A percentile compares a stretch with the other conserved stretches of the same genome.
These are phyloP conservation scores for Globisporangium cederbergense DNA, from an alignment of 352 stramenopile species.

Conservation along the genomic window DNA sequence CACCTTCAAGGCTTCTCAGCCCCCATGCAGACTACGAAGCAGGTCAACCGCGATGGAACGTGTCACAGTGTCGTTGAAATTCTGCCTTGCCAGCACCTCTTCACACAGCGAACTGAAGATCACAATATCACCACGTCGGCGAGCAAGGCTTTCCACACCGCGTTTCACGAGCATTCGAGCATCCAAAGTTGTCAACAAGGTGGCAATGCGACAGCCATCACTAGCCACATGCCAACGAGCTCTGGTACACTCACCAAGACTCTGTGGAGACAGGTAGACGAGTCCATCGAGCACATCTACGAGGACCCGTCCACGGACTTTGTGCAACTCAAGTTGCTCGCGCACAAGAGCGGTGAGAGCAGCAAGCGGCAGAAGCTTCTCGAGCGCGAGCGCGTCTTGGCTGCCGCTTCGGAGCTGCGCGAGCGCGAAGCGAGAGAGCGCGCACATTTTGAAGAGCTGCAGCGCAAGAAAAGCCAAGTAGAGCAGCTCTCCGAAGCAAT, in stretches of 20 bases:
- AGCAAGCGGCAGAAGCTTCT: constrained; percentile 38
- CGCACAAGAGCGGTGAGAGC: constrained; percentile 20
- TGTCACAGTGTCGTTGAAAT: background rate
- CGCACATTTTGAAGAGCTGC: constrained; percentile 24
- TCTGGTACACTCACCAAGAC: background rate
- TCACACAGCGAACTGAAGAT: constrained; percentile 5
- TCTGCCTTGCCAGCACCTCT: background rate
- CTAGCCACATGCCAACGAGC: background rate
- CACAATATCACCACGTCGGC: background rate
- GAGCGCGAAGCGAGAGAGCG: constrained; percentile 27
- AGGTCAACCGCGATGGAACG: background rate
- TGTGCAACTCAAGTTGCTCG: constrained; percentile 39
- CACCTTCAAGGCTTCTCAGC: background rate
- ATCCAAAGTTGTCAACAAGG: background rate
- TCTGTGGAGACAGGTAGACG: constrained; percentile 36
- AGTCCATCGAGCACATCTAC: constrained; percentile 60
- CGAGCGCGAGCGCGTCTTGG: constrained; percentile 39
- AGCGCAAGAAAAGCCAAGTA: constrained; percentile 40
- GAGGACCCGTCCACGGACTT: constrained; percentile 48
- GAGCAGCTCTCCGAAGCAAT: constrained; percentile 52
- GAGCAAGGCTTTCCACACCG: constrained; percentile 7
- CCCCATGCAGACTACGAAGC: background rate
- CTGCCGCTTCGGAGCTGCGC: constrained; percentile 38
- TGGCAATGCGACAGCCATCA: background rate
- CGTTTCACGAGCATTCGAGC: background rate